Evolutionary conservation across 768 basidiomycete species (phyloP).

Genomic region (Ephemerocybe angulata): DNA sequence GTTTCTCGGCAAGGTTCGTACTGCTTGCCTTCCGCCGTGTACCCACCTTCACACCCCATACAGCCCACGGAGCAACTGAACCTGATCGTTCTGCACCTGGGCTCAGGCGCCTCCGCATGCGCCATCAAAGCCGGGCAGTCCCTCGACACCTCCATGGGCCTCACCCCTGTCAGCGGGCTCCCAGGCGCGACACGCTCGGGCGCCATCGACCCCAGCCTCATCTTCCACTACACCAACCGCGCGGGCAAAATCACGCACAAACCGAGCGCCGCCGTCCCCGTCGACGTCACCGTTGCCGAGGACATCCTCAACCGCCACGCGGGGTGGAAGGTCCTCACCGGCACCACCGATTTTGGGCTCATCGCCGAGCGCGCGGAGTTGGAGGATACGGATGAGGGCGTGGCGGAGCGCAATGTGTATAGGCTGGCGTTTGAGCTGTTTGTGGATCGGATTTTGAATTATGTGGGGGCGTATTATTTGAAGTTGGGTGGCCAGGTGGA

Average conservation of each 20-base stretch:
- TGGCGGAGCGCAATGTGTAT: slow-evolving; percentile 33
- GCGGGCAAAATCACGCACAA: slow-evolving; percentile 54
- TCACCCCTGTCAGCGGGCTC: slow-evolving; percentile 84
- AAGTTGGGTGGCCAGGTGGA: slow-evolving; percentile 67
- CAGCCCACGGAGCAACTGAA: slow-evolving; percentile 51
- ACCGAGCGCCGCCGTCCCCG: slow-evolving; percentile 37
- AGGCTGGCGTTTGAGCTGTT: slow-evolving; percentile 76
- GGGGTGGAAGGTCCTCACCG: slow-evolving; percentile 76
- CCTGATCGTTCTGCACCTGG: slow-evolving; percentile 82
- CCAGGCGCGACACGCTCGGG: slow-evolving; percentile 89
- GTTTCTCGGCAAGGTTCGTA: too few relatives aligned
- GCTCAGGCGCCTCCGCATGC: slow-evolving; percentile 86
- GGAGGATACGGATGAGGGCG: slow-evolving; percentile 17
- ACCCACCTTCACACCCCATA: too few relatives aligned
- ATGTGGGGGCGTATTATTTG: slow-evolving; percentile 69
- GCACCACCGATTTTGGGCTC: slow-evolving; percentile 77
- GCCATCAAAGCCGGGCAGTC: slow-evolving; percentile 70
- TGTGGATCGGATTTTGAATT: slow-evolving; percentile 71
- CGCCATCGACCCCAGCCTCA: slow-evolving; percentile 76
- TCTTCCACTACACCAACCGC: slow-evolving; percentile 76
- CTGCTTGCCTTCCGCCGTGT: too few relatives aligned
- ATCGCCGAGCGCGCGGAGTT: slow-evolving; percentile 49
- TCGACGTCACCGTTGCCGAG: slow-evolving; percentile 63
- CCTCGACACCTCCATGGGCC: slow-evolving; percentile 87
- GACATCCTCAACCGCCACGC: slow-evolving; percentile 71